Percentiles rank a stretch among this genome's conserved stretches.
phyloP scores from a whole-genome alignment of 768 basidiomycete species.

The Astraeus odoratus region DNA sequence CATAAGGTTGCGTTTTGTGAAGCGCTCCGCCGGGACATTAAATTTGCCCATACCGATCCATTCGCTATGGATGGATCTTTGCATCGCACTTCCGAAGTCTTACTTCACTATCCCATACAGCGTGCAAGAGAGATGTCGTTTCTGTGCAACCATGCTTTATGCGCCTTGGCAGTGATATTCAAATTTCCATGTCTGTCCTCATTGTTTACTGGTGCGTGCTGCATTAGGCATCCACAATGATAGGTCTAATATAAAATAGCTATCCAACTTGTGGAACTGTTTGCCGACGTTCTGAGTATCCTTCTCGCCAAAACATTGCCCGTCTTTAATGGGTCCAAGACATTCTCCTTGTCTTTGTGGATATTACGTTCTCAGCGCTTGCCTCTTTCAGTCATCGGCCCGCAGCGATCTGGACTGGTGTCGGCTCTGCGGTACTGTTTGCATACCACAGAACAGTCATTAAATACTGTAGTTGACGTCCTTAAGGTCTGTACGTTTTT shows the following conservation, averaged over 20 bases:
- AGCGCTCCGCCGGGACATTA: conserved; percentile 48
- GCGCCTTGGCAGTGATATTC: conserved; percentile 45
- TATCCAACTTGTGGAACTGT: conserved; percentile 35
- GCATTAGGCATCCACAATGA: neutral
- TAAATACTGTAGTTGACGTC: conserved; percentile 16
- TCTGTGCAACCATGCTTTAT: conserved; percentile 50
- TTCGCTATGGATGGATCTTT: conserved; percentile 13
- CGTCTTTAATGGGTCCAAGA: conserved; percentile 36
- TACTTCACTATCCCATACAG: conserved; percentile 25
- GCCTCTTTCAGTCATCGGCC: conserved; percentile 32
- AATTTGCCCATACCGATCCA: conserved; percentile 33
- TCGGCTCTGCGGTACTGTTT: conserved; percentile 32
- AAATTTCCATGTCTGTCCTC: conserved; percentile 38
- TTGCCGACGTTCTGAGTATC: conserved; percentile 40
- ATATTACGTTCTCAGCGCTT: conserved; percentile 44
- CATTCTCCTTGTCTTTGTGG: conserved; percentile 42
- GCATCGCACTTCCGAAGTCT: conserved; percentile 5
- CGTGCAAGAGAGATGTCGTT: conserved; percentile 34
- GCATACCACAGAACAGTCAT: conserved; percentile 16
- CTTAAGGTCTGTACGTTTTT: conserved; percentile 19
- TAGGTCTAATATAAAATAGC: conserved; percentile 25
- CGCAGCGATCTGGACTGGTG: conserved; percentile 26
- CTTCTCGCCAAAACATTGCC: conserved; percentile 29
- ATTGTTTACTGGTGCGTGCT: conserved; percentile 43
- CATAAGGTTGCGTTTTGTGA: conserved; percentile 30